Conservation (phyloP, 2,329 filamentous ascomycete genomes). For the Mariannaea elegans region DNA sequence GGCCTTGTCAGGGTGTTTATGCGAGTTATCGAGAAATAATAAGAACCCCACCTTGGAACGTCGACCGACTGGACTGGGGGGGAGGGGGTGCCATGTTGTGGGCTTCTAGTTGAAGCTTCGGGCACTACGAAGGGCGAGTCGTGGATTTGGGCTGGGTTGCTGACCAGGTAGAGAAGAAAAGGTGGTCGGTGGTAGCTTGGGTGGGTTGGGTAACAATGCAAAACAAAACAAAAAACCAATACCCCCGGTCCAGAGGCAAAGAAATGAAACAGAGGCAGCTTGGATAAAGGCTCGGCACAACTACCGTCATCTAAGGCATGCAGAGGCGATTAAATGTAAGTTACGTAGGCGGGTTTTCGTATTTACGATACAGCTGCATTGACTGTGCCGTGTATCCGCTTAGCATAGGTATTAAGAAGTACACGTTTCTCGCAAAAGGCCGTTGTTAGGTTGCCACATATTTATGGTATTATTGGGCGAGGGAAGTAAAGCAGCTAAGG, state of each 20-base stretch:
- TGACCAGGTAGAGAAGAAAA: neutral
- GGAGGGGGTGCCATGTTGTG: constrained; percentile 21
- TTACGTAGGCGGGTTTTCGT: neutral
- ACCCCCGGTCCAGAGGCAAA: neutral
- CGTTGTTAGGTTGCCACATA: constrained; percentile 8
- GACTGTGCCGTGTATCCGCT: constrained; percentile 16
- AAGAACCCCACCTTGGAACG: constrained; percentile 20
- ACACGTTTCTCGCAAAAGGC: constrained; percentile 17
- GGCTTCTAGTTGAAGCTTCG: constrained; percentile 10
- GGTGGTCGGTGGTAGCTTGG: neutral
- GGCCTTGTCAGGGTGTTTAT: constrained; percentile 21
- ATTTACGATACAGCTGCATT: constrained; percentile 12
- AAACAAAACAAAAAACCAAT: neutral
- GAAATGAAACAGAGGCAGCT: neutral
- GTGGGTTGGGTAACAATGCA: constrained; percentile 15
- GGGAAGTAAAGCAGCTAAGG: constrained; percentile 13
- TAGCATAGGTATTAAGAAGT: neutral
- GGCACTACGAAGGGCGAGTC: constrained; percentile 4
- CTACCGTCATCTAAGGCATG: neutral
- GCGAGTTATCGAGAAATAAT: constrained; percentile 27
- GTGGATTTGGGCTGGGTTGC: constrained; percentile 2
- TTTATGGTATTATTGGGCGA: neutral
- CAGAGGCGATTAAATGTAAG: neutral
- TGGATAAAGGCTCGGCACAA: neutral
- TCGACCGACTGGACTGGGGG: constrained; percentile 20